Base-by-base conservation (phyloP, 1,139 yeast genomes). In the Blastobotrys buckinghamii region DNA sequence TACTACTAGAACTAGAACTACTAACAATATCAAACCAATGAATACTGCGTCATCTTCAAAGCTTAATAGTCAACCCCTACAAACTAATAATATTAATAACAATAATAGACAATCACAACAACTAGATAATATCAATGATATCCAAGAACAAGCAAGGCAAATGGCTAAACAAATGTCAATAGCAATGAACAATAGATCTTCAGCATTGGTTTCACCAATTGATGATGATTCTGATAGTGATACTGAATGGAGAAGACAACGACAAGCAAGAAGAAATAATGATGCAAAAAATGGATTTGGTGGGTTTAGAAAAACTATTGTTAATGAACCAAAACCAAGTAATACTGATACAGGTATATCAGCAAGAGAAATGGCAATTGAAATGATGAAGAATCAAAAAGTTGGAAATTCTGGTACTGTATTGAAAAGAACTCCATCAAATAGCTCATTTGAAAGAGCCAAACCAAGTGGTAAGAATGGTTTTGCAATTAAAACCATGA, bases 211-310 rank as follows among this genome's bases (percentile, higher is more conserved):
- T 20, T 13, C 30, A 13, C 26, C n/a, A 16, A 30, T 38, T 6
- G 20, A 46, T 8, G 55, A 54, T 34, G 57, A 54, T 1, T 57
- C 60, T 32, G 53, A 50, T 33, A 60, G 66, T 5, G 67, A 62
- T 36, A 62, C 67, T 26, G 61, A 65, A 29, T 64, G 66, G 65
- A 56, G 59, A 44, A 55, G 61, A 20, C 59, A 56, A 37, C 53
- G 58, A 12, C 47, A 43, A 9, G 38, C 51, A 12, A 42, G 50
- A 4, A 38, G 50, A 15, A 29, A 19, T 5, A 17, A 10, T 20
- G 33, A 39, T 22, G 44, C 44, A 19, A 27, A 35, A 4, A 27
- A 37, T 27, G 49, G 49, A 34, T 46, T 46, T 37, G 8, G 41
- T 15, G 45, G 42, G 19, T 46, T 46, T 26, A 30, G 45, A 12